Evolutionary conservation across 352 stramenopile species (phyloP).

Genomic region (Phytophthora uliginosa): DNA sequence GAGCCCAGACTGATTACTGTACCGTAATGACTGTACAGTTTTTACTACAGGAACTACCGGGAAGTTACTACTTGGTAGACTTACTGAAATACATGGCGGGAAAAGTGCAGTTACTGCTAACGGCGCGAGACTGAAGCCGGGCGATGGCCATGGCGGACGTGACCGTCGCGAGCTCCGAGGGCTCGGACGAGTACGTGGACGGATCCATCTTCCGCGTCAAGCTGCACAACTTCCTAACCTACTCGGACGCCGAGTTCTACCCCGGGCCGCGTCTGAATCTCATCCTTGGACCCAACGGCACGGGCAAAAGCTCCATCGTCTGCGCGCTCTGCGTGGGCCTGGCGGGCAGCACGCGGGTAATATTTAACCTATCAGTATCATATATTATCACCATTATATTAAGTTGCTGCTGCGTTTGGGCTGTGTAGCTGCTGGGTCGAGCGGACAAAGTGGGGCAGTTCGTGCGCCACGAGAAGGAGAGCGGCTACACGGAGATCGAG

Average conservation of each 20-base stretch:
- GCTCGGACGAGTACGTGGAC: slow-evolving; percentile 84
- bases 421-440: slow-evolving; percentile 89
- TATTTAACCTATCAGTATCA: neutral
- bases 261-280: slow-evolving; percentile 97
- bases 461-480: slow-evolving; percentile 89
- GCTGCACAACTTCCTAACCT: slow-evolving; percentile 97
- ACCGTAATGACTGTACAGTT: too few species aligned
- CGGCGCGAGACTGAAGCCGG: neutral
- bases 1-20: too few species aligned
- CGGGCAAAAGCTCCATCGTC: slow-evolving; percentile 95
- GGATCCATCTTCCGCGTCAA: slow-evolving; percentile 92
- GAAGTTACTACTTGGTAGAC: too few species aligned
- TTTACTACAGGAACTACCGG: too few species aligned
- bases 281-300: slow-evolving; percentile 98
- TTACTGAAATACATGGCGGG: slow-evolving; percentile 49
- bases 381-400: neutral
- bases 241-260: slow-evolving; percentile 91
- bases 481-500: slow-evolving; percentile 94
- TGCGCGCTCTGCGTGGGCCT: slow-evolving; percentile 98
- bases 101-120: slow-evolving; percentile 28
- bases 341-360: slow-evolving; percentile 93
- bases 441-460: slow-evolving; percentile 95
- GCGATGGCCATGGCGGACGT: slow-evolving; percentile 28
- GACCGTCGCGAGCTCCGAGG: slow-evolving; percentile 32
- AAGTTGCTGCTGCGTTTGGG: neutral